Conservation (phyloP, 345 rosid genomes). For the Eucalyptus leucophloia region DNA sequence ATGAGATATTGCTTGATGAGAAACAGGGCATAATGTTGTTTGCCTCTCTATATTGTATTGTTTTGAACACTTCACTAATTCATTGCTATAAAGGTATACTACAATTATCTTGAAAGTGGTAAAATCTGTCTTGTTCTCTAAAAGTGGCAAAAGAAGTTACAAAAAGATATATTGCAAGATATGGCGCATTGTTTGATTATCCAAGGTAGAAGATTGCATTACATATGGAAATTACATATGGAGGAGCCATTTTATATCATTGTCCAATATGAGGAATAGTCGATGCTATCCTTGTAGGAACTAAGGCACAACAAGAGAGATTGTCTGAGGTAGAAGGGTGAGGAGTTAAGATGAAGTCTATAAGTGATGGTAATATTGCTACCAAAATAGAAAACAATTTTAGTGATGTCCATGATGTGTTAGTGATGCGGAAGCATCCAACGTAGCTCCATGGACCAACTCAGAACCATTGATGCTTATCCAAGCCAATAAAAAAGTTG, state of each 20-base stretch:
- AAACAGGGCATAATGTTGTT: background rate
- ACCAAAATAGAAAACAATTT: background rate
- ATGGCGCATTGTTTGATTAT: background rate
- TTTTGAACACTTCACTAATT: background rate
- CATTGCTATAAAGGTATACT: background rate
- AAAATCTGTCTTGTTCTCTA: background rate
- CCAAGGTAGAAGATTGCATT: background rate
- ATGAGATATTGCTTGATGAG: background rate
- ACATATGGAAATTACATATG: background rate
- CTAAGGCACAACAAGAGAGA: background rate
- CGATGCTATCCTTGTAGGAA: background rate
- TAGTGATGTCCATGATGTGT: background rate
- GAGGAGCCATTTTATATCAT: background rate
- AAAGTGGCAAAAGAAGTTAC: background rate
- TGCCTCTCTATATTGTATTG: background rate
- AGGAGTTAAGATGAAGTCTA: background rate
- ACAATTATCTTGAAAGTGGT: background rate
- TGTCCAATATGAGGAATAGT: background rate
- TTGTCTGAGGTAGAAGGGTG: background rate
- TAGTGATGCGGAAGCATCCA: too few relatives aligned
- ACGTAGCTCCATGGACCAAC: too few relatives aligned
- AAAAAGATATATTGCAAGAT: too few relatives aligned
- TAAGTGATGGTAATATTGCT: background rate
- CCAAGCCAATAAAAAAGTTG: too few relatives aligned
- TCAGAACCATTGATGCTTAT: too few relatives aligned